Evolutionary conservation across 2,329 filamentous ascomycete genomes (phyloP).

Genomic region (Anthostomella pinea): DNA sequence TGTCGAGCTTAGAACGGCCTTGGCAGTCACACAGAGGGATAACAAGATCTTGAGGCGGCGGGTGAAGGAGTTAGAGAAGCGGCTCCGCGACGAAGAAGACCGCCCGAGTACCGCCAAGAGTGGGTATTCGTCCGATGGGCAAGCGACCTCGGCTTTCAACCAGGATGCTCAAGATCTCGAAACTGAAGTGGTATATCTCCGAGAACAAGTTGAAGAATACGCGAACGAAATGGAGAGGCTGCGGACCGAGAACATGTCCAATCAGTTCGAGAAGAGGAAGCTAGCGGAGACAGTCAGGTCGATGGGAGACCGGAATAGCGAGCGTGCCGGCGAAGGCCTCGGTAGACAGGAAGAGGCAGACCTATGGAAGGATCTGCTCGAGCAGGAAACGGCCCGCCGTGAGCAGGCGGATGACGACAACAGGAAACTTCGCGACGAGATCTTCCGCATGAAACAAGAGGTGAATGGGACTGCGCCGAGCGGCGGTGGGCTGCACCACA

Average conservation of each 20-base stretch:
- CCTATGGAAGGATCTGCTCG: conserved; percentile 92
- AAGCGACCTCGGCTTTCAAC: conserved; percentile 53
- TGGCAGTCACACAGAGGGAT: conserved; percentile 86
- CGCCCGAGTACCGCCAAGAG: conserved; percentile 60
- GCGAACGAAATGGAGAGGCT: conserved; percentile 81
- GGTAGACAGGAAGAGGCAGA: conserved; percentile 65
- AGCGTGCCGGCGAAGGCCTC: conserved; percentile 44
- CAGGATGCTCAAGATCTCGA: conserved; percentile 68
- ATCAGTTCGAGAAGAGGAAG: conserved; percentile 82
- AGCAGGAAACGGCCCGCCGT: conserved; percentile 83
- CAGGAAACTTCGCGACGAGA: conserved; percentile 76
- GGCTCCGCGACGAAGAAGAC: conserved; percentile 61
- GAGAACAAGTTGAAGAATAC: conserved; percentile 82
- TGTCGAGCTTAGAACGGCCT: conserved; percentile 87
- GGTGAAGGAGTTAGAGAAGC: conserved; percentile 83
- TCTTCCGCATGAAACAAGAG: conserved; percentile 69
- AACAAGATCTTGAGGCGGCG: conserved; percentile 78
- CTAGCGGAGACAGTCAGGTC: conserved; percentile 74
- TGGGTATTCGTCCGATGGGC: conserved; percentile 55
- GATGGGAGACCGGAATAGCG: conserved; percentile 44
- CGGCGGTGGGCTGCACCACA: conserved; percentile 46
- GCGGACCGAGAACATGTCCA: conserved; percentile 70
- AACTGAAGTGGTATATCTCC: conserved; percentile 80
- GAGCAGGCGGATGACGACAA: conserved; percentile 92
- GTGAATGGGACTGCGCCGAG: conserved; percentile 32